phyloP scores from a whole-genome alignment of 2,329 filamentous ascomycete genomes.

The Colletotrichum sp. region DNA sequence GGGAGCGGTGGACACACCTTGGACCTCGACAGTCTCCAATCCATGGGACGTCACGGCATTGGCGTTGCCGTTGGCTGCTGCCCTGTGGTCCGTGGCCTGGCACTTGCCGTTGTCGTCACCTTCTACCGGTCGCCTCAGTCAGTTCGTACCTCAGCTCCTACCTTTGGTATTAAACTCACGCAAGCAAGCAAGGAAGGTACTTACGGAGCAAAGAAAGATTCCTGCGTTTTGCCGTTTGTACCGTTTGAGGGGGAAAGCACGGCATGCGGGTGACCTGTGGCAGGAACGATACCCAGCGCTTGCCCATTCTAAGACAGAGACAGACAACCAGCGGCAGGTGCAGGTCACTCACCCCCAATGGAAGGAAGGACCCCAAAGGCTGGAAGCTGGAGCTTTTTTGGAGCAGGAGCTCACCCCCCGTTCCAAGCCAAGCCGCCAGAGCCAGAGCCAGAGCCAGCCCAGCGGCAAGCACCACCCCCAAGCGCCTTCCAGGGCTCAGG shows the following conservation, averaged over 20 bases:
- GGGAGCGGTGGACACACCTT: not conserved
- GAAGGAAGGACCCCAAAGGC: not conserved
- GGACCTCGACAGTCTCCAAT: not conserved
- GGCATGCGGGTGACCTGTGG: not conserved
- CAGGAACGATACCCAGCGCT: not conserved
- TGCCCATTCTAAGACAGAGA: not conserved
- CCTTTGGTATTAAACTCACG: not conserved
- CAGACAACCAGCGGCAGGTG: not conserved
- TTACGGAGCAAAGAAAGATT: not conserved
- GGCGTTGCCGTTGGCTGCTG: constrained; percentile 3
- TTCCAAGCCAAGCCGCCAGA: not conserved
- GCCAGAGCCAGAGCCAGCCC: not conserved
- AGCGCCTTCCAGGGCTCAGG: not conserved
- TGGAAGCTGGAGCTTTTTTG: not conserved
- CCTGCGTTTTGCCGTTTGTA: not conserved
- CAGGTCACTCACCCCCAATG: not conserved
- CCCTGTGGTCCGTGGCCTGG: not conserved
- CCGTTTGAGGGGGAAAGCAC: not conserved
- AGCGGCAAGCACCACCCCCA: not conserved
- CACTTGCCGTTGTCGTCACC: not conserved
- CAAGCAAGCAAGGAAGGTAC: not conserved
- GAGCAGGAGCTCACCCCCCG: not conserved
- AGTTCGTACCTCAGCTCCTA: not conserved
- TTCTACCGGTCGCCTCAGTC: not conserved
- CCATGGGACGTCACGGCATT: not conserved